Evolutionary conservation across 805 yeast genomes (phyloP).

Genomic region (Yamadazyma paraphyllophila): DNA sequence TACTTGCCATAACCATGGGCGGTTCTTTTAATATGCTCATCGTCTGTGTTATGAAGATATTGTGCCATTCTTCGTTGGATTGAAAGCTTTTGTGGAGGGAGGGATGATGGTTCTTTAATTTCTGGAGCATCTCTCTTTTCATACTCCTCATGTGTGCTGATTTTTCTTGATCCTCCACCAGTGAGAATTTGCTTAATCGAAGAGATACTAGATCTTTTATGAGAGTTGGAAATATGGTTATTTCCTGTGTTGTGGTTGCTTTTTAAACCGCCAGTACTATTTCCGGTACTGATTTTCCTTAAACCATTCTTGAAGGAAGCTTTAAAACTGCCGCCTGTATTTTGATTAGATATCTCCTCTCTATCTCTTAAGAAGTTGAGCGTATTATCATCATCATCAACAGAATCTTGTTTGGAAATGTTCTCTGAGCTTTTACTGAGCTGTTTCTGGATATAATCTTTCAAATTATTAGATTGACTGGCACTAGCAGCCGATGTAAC

Average conservation of each 20-base stretch:
- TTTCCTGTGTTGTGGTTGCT: conserved; percentile 19
- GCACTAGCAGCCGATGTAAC: conserved; percentile 4
- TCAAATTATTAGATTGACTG: conserved; percentile 19
- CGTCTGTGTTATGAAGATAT: conserved; percentile 37
- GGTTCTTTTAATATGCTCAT: conserved; percentile 53
- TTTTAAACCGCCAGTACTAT: conserved; percentile 16
- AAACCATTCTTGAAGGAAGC: conserved; percentile 28
- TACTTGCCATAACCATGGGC: conserved; percentile 83
- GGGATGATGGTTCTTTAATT: not conserved
- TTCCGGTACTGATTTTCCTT: conserved; percentile 41
- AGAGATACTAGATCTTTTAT: conserved; percentile 27
- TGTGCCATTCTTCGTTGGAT: conserved; percentile 58
- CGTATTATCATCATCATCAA: conserved; percentile 27
- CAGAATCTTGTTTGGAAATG: conserved; percentile 9
- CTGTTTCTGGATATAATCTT: conserved; percentile 33
- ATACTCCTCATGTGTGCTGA: conserved; percentile 9
- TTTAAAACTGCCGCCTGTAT: conserved; percentile 43
- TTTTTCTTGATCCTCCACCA: conserved; percentile 21
- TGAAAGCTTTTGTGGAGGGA: conserved; percentile 24
- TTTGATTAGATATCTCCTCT: conserved; percentile 25
- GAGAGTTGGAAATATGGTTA: conserved; percentile 6
- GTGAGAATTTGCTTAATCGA: conserved; percentile 30
- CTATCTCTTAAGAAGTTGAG: conserved; percentile 36
- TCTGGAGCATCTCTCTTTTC: not conserved
- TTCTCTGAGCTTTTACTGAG: conserved; percentile 26